Evolutionary conservation across 2,329 filamentous ascomycete genomes (phyloP), one percentile per base, ranked within the genome.

Genomic region (Xylaria sp.): DNA sequence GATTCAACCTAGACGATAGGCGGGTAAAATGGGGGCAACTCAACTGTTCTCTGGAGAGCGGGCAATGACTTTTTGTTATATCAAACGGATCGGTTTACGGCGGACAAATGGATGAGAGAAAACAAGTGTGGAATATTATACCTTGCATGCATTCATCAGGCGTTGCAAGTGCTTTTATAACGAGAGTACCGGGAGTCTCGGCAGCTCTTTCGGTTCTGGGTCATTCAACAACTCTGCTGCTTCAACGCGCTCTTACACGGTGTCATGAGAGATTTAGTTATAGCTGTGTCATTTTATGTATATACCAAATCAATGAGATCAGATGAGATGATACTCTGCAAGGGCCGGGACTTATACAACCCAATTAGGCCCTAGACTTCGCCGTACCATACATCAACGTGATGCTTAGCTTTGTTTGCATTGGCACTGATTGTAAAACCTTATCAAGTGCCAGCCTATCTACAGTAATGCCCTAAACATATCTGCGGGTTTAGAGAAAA

Each of bases 221-320:
- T 71, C 65, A 74, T 75, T 75, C 71, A 71, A 74, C 69, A 71
- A 71, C 69, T 71, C 67, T 72, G 74, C 77, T 77, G 80, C 80
- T 82, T 82, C 80, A 82, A 82, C 80, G 78, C 80, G 75, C 79
- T 77, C 75, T 60, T 45, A 45, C 36, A 63, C 13, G n/a, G 25
- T 43, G 10, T 7, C 30, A 34, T 20, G 45, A 52, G 28, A 46
- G 34, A 57, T 32, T 18, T 43, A 23, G 20, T 60, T 55, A 39
- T n/a, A 13, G 53, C 39, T 41, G 30, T 60, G 41, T 56, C 28
- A 60, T 58, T 46, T 61, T 57, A 15, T 69, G 60, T 64, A 69
- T 59, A 69, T 64, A 67, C 50, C 57, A 62, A 13, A 48, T 48
- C 32, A 68, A 25, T 18, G 45, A 46, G 30, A 56, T 55, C 23